Evolutionary conservation across 2,329 filamentous ascomycete species (phyloP), one percentile per base, ranked within the genome.

Genomic region (Phyllosticta capitalensis): DNA sequence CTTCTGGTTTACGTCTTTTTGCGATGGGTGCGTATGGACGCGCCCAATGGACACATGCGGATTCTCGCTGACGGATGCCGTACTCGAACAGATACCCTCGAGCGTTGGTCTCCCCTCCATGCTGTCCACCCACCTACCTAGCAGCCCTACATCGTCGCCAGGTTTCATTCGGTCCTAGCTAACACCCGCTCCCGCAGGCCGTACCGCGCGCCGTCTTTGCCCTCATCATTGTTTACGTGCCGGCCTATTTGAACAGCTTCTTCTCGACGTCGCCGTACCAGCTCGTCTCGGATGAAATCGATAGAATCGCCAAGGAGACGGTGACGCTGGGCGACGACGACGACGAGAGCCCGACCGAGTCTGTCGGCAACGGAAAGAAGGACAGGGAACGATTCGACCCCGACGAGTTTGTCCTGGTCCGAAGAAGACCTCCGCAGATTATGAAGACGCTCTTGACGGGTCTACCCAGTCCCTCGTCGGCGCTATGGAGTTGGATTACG

Each of bases 391-490:
- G 76, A 66, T 90, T 38, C 14, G 80, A 83, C 26, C 75, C 90
- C 22, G 70, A 84, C 60, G 86, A 91, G 69, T 85, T 81, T 0
- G 72, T 88, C 3, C 68, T 83, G 10, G 66, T 88, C 17, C 76
- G 81, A 55, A 78, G 86, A 67, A 82, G 82, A 65, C 76, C 81
- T 12, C 72, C 82, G 2, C 78, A 78, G 21, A 75, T 82, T 1
- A 75, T 87, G 64, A 81, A 80, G 64, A 88, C 89, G 2, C 76
- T 97, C 6, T 74, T 95, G 22, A 83, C 83, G 2, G 94, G 94
- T 3, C 75, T 87, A 0, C 92, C 94, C 1, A 90, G 85, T 65
- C 82, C 87, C 6, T 81, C 78, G n/a, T 90, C 85, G 56, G 76
- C 82, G 12, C 66, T 85, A 21, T 80, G 85, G 65, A 92, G 89